These are phyloP conservation scores for Wickerhamomyces subpelliculosus DNA, from an alignment of 805 yeast species.

Conservation along the genomic window DNA sequence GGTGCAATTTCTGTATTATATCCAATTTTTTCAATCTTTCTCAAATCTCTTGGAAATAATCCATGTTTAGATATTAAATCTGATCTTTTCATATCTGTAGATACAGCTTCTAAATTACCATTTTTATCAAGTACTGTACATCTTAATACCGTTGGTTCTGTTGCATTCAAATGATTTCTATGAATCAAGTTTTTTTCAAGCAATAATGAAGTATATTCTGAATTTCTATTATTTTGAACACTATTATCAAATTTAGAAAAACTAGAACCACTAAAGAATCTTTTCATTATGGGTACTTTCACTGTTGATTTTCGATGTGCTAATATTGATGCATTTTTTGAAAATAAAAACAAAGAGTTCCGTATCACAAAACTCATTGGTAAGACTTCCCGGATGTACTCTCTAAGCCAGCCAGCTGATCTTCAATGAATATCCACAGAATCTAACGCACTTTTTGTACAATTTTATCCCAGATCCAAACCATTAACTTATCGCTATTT, in stretches of 20 bases:
- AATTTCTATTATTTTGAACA: not conserved
- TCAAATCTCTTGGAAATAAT: slow-evolving; percentile 78
- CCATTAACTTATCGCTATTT: too few species aligned
- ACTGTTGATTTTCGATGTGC: too few species aligned
- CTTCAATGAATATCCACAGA: too few species aligned
- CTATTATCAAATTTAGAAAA: not conserved
- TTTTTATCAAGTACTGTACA: slow-evolving; percentile 73
- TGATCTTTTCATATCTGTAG: slow-evolving; percentile 67
- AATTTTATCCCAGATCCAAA: too few species aligned
- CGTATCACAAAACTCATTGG: too few species aligned
- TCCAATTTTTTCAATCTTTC: slow-evolving; percentile 70
- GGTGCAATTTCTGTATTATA: slow-evolving; percentile 71
- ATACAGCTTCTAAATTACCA: slow-evolving; percentile 66
- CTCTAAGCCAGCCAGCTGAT: too few species aligned
- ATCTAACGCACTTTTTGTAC: too few species aligned
- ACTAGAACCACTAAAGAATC: not conserved
- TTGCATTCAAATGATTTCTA: slow-evolving; percentile 25
- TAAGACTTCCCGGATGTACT: too few species aligned
- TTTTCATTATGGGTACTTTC: not conserved
- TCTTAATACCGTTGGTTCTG: slow-evolving; percentile 40
- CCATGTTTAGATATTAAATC: slow-evolving; percentile 70
- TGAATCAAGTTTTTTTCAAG: slow-evolving; percentile 32
- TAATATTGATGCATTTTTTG: too few species aligned
- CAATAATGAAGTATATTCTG: slow-evolving; percentile 23
- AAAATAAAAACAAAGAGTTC: too few species aligned